These are phyloP conservation scores for Stagonosporopsis chrysanthemi DNA, from an alignment of 2,329 filamentous ascomycete genomes.

Conservation along the genomic window DNA sequence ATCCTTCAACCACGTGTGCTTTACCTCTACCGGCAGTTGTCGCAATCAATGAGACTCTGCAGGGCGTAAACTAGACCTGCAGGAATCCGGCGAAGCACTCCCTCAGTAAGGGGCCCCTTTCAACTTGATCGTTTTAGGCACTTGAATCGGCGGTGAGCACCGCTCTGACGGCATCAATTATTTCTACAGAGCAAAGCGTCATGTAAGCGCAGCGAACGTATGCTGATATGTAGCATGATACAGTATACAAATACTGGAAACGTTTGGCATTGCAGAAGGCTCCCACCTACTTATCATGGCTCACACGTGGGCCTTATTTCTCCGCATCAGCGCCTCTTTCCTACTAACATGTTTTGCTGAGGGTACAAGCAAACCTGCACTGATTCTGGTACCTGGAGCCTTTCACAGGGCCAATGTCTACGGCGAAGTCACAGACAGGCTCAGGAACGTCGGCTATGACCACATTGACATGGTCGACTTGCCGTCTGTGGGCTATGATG, in stretches of 20 bases:
- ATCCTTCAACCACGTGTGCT: background rate
- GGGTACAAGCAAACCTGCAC: slow-evolving; percentile 10
- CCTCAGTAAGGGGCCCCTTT: slow-evolving; percentile 2
- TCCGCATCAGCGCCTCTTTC: background rate
- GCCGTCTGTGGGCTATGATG: slow-evolving; percentile 31
- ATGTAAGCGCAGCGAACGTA: background rate
- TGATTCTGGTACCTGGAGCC: slow-evolving; percentile 25
- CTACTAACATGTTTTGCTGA: background rate
- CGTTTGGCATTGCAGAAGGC: background rate
- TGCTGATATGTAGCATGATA: background rate
- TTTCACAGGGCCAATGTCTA: slow-evolving; percentile 34
- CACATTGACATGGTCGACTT: slow-evolving; percentile 26
- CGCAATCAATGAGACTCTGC: background rate
- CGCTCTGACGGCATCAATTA: background rate
- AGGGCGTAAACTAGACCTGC: background rate
- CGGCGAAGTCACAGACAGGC: slow-evolving; percentile 23
- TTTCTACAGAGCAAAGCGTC: background rate
- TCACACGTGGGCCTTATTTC: background rate
- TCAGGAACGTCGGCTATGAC: slow-evolving; percentile 25
- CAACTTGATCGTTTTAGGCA: background rate
- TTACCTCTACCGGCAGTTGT: background rate
- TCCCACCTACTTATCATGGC: background rate
- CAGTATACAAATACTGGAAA: background rate
- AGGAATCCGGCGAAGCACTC: background rate
- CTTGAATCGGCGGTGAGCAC: background rate